Percentiles rank a stretch among this genome's conserved stretches.
Evolutionary conservation across 345 rosid species (phyloP).

Genomic region (Sisymbrium irio): DNA sequence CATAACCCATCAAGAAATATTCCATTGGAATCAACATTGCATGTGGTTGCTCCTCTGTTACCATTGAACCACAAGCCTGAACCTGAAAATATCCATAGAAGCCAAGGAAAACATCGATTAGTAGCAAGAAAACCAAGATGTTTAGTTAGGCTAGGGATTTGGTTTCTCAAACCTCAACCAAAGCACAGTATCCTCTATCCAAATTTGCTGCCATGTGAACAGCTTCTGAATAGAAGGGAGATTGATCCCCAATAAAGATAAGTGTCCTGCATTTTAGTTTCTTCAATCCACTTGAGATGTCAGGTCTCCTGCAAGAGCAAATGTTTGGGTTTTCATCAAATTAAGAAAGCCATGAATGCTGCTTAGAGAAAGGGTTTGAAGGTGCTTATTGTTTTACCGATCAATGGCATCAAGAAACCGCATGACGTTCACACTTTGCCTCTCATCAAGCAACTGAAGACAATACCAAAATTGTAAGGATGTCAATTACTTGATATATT

Average conservation of each 20-base stretch:
- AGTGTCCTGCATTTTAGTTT: constrained; percentile 82
- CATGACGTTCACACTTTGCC: constrained; percentile 67
- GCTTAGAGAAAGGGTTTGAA: not conserved
- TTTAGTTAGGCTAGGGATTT: not conserved
- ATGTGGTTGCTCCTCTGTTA: constrained; percentile 97
- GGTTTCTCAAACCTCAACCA: constrained; percentile 73
- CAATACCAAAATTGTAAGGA: constrained; percentile 6
- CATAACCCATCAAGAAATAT: constrained; percentile 90
- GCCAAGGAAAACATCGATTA: not conserved
- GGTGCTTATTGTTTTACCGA: constrained; percentile 30
- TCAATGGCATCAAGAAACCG: constrained; percentile 72
- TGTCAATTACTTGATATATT: constrained; percentile 8
- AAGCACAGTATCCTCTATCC: constrained; percentile 84
- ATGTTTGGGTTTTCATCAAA: not conserved
- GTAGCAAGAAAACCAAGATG: not conserved
- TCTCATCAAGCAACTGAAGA: constrained; percentile 76
- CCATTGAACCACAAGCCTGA: constrained; percentile 97
- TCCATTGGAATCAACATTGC: constrained; percentile 98
- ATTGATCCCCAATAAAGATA: constrained; percentile 82
- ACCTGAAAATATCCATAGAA: constrained; percentile 50
- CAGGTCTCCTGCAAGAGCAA: constrained; percentile 66
- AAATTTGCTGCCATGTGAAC: constrained; percentile 74
- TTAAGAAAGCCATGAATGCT: not conserved
- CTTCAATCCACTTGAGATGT: constrained; percentile 67
- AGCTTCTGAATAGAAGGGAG: constrained; percentile 90